Base-by-base conservation (phyloP, 2,329 filamentous ascomycete genomes). In the Claviceps pazoutovae region DNA sequence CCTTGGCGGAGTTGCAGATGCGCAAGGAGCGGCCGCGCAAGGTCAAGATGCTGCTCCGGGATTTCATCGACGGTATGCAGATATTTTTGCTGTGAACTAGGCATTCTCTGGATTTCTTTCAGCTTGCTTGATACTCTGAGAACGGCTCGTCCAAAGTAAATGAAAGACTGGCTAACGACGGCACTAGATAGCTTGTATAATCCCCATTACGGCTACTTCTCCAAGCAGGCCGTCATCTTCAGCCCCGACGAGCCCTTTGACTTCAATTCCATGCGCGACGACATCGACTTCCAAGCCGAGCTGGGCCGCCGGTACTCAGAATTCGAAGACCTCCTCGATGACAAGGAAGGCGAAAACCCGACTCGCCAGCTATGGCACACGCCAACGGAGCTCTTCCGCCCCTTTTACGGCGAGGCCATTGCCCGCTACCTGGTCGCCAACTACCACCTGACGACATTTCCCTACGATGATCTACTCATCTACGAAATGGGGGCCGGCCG, bases 401-500 rank as follows among this genome's bases (percentile, higher is more conserved):
- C 94, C 0, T 94, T 91, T 69, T 98, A 98, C 66, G 94, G 91
- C 63, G 90, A 98, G 73, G 88, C 93, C 37, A 88, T 98, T 59
- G 93, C 91, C n/a, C 84, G 91, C 19, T 96, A 97, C 67, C 80
- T 98, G 45, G 83, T 97, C 58, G 84, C 88, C 58, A 96, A 98
- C 72, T 98, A 98, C 76, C 89, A 93, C 65, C 80, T 96, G 65
- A 88, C 87, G 45, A 80, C 88, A 52, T 97, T 93, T 66, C 93
- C 93, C 2, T 96, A 97, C 73, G 84, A 96, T 68, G 93, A 98
- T 68, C 79, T 98, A 50, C 87, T 95, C 61, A 94, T 98, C 66
- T 98, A 96, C 76, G 93, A 98, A 67, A 95, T 98, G 86, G 93
- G 93, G 50, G 93, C 93, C 41, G 93, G 93, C 60, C 91, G 95